phyloP scores from a whole-genome alignment of 2,329 filamentous ascomycete genomes.

The Blastomyces silverae region DNA sequence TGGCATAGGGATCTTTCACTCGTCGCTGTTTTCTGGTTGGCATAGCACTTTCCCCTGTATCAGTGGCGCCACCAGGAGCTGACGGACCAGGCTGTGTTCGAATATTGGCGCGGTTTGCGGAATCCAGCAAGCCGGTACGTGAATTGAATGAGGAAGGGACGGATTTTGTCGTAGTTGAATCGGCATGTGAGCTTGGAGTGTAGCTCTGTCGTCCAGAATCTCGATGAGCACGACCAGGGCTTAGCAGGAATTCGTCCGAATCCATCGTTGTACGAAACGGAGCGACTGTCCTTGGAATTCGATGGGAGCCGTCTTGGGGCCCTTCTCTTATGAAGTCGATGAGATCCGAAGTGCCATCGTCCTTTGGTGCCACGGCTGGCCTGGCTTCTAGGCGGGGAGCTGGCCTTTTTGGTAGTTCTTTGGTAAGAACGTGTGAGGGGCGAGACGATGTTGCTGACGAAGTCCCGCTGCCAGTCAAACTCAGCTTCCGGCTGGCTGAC shows the following conservation, averaged over 20 bases:
- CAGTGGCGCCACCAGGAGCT: background rate
- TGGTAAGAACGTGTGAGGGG: background rate
- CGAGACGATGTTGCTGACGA: background rate
- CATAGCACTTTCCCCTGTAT: constrained; percentile 10
- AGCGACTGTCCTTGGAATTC: constrained; percentile 74
- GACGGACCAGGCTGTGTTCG: constrained; percentile 20
- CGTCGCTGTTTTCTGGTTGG: constrained; percentile 69
- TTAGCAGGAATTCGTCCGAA: constrained; percentile 60
- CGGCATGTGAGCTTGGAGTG: constrained; percentile 43
- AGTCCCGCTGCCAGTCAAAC: background rate
- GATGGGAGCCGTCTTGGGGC: constrained; percentile 61
- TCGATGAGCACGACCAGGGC: constrained; percentile 26
- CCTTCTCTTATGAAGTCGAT: constrained; percentile 94
- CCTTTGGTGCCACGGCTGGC: constrained; percentile 57
- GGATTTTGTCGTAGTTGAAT: constrained; percentile 45
- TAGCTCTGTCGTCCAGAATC: constrained; percentile 35
- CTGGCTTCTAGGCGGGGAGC: constrained; percentile 59
- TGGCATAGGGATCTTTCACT: constrained; percentile 85
- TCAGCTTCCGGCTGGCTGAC: background rate
- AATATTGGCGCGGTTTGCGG: constrained; percentile 29
- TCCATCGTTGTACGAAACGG: constrained; percentile 82
- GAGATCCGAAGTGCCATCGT: constrained; percentile 70
- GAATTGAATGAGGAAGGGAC: constrained; percentile 65
- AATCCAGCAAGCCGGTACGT: constrained; percentile 59
- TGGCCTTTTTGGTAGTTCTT: constrained; percentile 8